A percentile compares a stretch with the other conserved stretches of the same genome.
These are phyloP conservation scores for Naganishia kalamii DNA, from an alignment of 768 basidiomycete species.

Conservation along the genomic window DNA sequence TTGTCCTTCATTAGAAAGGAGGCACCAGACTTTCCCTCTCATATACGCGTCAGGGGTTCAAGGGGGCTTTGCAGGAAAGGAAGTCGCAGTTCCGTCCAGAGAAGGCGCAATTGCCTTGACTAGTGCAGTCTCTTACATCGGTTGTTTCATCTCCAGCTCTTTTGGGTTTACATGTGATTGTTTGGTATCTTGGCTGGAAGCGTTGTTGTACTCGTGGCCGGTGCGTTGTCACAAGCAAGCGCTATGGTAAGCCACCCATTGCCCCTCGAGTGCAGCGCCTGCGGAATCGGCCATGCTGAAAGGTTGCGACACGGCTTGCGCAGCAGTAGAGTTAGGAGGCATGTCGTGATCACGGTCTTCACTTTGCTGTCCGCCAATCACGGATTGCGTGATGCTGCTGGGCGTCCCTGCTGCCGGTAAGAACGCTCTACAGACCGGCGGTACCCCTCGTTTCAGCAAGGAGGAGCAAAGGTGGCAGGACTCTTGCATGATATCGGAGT, in stretches of 20 bases:
- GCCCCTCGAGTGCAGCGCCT: not conserved
- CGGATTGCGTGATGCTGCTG: not conserved
- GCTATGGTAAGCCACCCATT: slow-evolving; percentile 11
- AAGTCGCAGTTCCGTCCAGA: not conserved
- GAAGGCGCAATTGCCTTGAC: not conserved
- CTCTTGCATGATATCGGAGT: slow-evolving; percentile 3
- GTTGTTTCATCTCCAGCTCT: no score
- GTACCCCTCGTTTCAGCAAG: slow-evolving; percentile 2
- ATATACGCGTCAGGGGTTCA: not conserved
- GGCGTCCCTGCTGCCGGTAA: not conserved
- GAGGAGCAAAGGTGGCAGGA: slow-evolving; percentile 1
- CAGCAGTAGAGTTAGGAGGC: no score
- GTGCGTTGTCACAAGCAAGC: not conserved
- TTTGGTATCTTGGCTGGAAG: no score
- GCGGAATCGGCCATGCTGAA: not conserved
- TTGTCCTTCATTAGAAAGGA: not conserved
- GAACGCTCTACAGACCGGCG: not conserved
- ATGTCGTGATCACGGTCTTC: no score
- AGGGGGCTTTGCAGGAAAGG: not conserved
- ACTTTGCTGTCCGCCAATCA: no score
- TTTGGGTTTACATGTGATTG: no score
- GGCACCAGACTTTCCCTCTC: not conserved
- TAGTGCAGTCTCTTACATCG: not conserved
- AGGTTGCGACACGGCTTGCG: not conserved
- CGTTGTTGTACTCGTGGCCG: not conserved